Base-by-base conservation (phyloP, 1,284 basidiomycete species). In the Grifola frondosa region DNA sequence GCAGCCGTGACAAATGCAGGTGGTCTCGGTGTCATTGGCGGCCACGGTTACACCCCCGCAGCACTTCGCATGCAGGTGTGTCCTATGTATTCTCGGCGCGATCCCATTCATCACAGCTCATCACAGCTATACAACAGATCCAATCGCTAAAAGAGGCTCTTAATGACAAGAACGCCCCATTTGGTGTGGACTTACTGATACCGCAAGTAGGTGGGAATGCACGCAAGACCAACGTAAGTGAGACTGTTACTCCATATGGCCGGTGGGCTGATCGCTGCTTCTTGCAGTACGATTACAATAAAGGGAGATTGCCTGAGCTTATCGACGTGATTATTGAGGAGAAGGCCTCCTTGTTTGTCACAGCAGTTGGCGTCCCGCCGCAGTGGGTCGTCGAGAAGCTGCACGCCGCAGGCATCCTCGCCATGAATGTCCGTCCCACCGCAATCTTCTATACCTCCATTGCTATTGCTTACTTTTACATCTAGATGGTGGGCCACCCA, bases 311-410 rank as follows among this genome's bases (percentile, higher is more conserved):
- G 7, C 67, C 75, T 21, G 84, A 86, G 23, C 76, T 94, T 31
- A 76, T 93, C 40, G 77, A 90, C 48, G 84, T 93, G 37, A 91
- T 94, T 58, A 88, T 93, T 59, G 84, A 91, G 46, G 88, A 91
- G 64, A 86, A 84, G 58, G 68, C 87, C 0, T 69, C 76, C 26
- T 76, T 94, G 8, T 93, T 94, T 59, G 90, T 94, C 37, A 91
- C 83, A 50, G 91, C 88, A 23, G 75, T 90, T 30, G 91, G 91
- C 53, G 81, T 93, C 4, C 90, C 90, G 1, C 87, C 91, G 12
- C 77, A 76, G 56, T 70, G 77, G 43, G 81, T 76, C 26, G 87
- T 93, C 23, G 85, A 91, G 28, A 77, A 71, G 52, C 71, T 93
- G 25, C 90, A 93, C 70, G 69, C 77, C 54, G 84, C 84, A 7